Evolutionary conservation across 805 yeast genomes (phyloP).

Genomic region (Wickerhamiella brachini): DNA sequence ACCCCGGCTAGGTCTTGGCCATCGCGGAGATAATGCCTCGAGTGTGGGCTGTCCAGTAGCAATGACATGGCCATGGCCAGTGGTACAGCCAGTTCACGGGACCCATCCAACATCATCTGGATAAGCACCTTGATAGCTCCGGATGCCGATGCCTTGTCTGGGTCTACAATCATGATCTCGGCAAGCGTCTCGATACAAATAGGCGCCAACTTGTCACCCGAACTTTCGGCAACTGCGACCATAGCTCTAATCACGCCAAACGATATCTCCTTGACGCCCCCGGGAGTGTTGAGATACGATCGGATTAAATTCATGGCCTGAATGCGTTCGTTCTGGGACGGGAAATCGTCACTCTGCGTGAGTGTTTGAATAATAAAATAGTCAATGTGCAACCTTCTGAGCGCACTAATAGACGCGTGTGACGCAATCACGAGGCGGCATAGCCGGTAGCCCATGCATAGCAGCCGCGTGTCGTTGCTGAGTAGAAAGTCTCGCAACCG

Average conservation of each 20-base stretch:
- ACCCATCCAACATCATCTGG: slow-evolving; percentile 42
- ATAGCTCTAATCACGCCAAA: slow-evolving; percentile 56
- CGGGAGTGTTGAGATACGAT: slow-evolving; percentile 39
- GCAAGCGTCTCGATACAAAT: slow-evolving; percentile 41
- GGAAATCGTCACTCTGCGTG: slow-evolving; percentile 37
- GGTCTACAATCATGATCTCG: slow-evolving; percentile 35
- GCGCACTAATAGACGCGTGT: slow-evolving; percentile 37
- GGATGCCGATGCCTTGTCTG: slow-evolving; percentile 31
- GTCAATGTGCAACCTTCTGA: slow-evolving; percentile 43
- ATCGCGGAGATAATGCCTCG: slow-evolving; percentile 40
- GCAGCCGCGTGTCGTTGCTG: slow-evolving; percentile 43
- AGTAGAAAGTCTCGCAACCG: slow-evolving; percentile 47
- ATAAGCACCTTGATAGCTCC: slow-evolving; percentile 34
- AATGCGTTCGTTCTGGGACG: slow-evolving; percentile 45
- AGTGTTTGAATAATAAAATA: slow-evolving; percentile 51
- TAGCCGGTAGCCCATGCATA: slow-evolving; percentile 64
- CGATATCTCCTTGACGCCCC: slow-evolving; percentile 40
- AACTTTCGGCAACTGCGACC: slow-evolving; percentile 44
- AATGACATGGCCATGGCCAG: slow-evolving; percentile 37
- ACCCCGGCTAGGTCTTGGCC: slow-evolving; percentile 51
- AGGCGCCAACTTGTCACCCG: slow-evolving; percentile 36
- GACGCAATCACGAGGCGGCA: slow-evolving; percentile 50
- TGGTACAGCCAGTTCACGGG: slow-evolving; percentile 31
- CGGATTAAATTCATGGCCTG: slow-evolving; percentile 67
- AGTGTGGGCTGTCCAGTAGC: slow-evolving; percentile 42